Base-by-base conservation (phyloP, 441 rosid genomes). In the Gossypium laxum region DNA sequence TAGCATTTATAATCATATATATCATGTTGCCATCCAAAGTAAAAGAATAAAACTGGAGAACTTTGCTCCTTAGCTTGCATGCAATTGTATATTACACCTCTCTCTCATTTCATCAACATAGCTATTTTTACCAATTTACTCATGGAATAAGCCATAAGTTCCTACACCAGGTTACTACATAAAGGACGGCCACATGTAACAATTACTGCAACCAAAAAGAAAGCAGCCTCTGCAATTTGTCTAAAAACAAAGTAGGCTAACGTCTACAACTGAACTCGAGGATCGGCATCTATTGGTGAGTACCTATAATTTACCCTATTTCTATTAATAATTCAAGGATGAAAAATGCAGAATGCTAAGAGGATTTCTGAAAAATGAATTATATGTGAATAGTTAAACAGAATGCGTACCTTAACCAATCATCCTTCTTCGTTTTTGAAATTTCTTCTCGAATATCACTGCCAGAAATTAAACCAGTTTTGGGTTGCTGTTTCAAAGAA, bases 391-490 rank as follows among this genome's bases (percentile, higher is more conserved):
- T 11, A 54, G 41, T 28, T 68, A 32, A 67, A 54, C 55, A 1
- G 51, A 8, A 22, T 21, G 41, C 1, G 30, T 83, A 93, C 96
- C 91, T 88, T 78, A 80, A 67, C 65, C 63, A 57, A 69, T 86
- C 92, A 26, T 86, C 89, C 74, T 77, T 82, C 83, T 83, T 91
- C 24, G 76, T 84, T 81, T 85, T 82, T 67, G 85, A 76, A 77
- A 85, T 81, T 79, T 86, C 94, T 30, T 84, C 75, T 51, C 82
- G 64, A 10, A 81, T 87, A 47, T 86, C 97, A 64, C 72, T 78
- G 62, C 93, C 94, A 77, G 86, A 81, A 75, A 89, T 80, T 72
- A 93, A 74, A 61, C 97, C 97, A 26, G 89, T 84, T 79, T 82
- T 86, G 34, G 72, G 80, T 52, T 14, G 73, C 66, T 78, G 88